These are phyloP conservation scores for Epichloe hybrida DNA, from an alignment of 2,329 filamentous ascomycete genomes.

Conservation along the genomic window DNA sequence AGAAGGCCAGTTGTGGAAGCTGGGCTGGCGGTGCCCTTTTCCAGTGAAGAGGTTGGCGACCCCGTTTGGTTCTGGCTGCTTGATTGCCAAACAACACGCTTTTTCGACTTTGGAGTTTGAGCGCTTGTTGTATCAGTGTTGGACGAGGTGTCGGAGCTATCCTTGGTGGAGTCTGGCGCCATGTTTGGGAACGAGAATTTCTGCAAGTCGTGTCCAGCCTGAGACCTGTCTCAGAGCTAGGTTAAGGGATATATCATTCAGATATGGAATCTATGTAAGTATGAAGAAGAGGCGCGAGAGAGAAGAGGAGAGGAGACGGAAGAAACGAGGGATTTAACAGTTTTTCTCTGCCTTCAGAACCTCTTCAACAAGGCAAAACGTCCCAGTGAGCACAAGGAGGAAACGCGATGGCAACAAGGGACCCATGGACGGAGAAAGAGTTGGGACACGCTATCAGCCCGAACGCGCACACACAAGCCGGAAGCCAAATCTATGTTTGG, in stretches of 20 bases:
- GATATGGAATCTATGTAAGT: slow-evolving; percentile 1
- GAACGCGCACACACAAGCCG: neutral
- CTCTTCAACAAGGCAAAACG: neutral
- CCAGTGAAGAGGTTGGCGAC: slow-evolving; percentile 2
- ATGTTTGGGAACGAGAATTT: slow-evolving; percentile 10
- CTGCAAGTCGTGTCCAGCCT: slow-evolving; percentile 9
- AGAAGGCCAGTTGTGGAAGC: slow-evolving; percentile 1
- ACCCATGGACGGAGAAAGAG: neutral
- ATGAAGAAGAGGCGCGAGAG: neutral
- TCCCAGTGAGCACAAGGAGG: neutral
- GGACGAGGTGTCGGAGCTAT: slow-evolving; percentile 12
- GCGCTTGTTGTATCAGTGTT: slow-evolving; percentile 12
- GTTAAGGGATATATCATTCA: slow-evolving; percentile 1
- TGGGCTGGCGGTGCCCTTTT: slow-evolving; percentile 8
- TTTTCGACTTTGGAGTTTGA: slow-evolving; percentile 24
- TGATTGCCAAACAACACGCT: slow-evolving; percentile 25
- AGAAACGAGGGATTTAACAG: neutral
- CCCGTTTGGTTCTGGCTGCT: slow-evolving; percentile 11
- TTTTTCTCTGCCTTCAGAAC: neutral
- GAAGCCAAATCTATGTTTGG: slow-evolving; percentile 3
- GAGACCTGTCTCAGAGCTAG: slow-evolving; percentile 13
- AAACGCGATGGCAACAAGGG: neutral
- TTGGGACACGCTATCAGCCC: neutral
- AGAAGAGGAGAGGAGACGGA: neutral
- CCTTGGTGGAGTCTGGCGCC: slow-evolving; percentile 13